Evolutionary conservation across 2,329 filamentous ascomycete species (phyloP).

Genomic region (Cladosporium austrohemisphaericum): DNA sequence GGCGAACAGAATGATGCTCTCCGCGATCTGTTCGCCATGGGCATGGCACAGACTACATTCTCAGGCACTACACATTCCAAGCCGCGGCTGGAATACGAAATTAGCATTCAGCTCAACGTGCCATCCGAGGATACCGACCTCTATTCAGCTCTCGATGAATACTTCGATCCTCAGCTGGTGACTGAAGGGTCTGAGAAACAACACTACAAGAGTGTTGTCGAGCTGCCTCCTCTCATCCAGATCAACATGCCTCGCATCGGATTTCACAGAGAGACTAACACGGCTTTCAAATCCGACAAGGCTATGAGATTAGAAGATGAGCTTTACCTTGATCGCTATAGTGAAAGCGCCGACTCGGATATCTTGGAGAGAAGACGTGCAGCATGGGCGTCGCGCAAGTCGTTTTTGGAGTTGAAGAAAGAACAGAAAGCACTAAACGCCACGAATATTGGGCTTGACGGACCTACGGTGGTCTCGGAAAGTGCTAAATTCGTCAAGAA

Average conservation of each 20-base stretch:
- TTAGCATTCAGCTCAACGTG: constrained; percentile 63
- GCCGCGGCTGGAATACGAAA: constrained; percentile 33
- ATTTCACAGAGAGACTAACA: constrained; percentile 59
- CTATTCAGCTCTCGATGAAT: constrained; percentile 78
- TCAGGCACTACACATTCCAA: constrained; percentile 9
- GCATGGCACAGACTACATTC: constrained; percentile 14
- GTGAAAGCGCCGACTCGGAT: constrained; percentile 61
- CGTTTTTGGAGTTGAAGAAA: constrained; percentile 42
- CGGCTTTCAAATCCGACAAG: constrained; percentile 69
- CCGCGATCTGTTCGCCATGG: constrained; percentile 29
- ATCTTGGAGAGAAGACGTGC: constrained; percentile 63
- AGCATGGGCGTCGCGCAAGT: constrained; percentile 70
- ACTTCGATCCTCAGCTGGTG: constrained; percentile 76
- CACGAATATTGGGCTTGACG: constrained; percentile 23
- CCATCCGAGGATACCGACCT: constrained; percentile 61
- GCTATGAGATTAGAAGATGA: constrained; percentile 75
- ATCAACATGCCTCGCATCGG: constrained; percentile 83
- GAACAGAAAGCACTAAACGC: constrained; percentile 29
- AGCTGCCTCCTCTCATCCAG: constrained; percentile 74
- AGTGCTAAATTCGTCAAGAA: constrained; percentile 43
- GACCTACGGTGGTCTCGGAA: constrained; percentile 26
- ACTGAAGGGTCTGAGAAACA: constrained; percentile 52
- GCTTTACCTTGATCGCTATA: constrained; percentile 84
- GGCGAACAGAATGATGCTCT: constrained; percentile 70
- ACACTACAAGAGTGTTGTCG: constrained; percentile 63